These are phyloP conservation scores for Tetrahymena borealis DNA, from an alignment of 73 alveolate species.

Conservation along the genomic window DNA sequence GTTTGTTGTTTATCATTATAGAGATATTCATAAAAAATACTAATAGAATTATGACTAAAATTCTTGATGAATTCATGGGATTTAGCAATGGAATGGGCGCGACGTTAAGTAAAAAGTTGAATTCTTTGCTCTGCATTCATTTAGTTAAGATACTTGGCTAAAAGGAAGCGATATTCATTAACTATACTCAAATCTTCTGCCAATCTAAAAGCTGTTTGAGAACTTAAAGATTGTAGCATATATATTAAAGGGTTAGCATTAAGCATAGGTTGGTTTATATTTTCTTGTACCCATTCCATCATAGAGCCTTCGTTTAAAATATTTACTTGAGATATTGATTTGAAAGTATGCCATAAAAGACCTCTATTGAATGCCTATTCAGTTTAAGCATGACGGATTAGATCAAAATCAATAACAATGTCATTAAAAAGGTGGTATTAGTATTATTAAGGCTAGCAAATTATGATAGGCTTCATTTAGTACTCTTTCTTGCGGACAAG, in stretches of 20 bases:
- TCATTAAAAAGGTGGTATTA: neutral
- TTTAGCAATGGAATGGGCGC: neutral
- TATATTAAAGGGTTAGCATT: neutral
- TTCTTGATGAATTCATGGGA: neutral
- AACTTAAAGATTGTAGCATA: neutral
- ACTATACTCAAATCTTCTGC: neutral
- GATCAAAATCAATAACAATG: neutral
- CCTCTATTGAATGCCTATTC: neutral
- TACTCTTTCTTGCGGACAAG: neutral
- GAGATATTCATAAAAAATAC: neutral
- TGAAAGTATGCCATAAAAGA: neutral
- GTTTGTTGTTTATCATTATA: neutral
- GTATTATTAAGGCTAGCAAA: neutral
- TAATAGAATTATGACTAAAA: neutral
- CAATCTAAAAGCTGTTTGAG: neutral
- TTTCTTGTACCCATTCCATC: neutral
- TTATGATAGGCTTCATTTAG: neutral
- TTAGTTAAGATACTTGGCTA: neutral
- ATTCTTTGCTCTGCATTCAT: neutral
- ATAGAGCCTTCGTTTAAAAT: neutral
- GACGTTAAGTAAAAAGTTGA: neutral
- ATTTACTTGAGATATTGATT: neutral
- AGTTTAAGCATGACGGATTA: neutral
- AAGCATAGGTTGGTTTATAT: neutral
- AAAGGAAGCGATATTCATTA: neutral